A percentile compares a stretch with the other conserved stretches of the same genome.
These are phyloP conservation scores for Ascosphaera acerosa DNA, from an alignment of 2,329 filamentous ascomycete genomes.

Conservation along the genomic window DNA sequence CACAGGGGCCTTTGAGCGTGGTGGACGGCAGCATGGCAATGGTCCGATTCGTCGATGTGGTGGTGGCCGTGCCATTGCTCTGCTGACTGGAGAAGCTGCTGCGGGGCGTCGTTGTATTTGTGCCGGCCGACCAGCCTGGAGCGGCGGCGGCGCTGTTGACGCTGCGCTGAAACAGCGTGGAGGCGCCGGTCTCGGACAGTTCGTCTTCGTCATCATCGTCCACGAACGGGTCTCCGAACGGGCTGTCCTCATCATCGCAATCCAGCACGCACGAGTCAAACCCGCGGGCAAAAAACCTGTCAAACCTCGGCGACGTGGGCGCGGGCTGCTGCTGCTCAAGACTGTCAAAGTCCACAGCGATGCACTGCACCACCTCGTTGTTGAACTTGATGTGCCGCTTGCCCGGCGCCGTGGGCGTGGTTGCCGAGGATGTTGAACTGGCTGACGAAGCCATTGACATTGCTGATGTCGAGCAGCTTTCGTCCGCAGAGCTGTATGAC, in stretches of 20 bases:
- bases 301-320: not conserved
- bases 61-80: conserved; percentile 13
- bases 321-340: conserved; percentile 41
- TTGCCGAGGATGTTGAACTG: conserved; percentile 27
- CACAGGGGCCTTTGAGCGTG: conserved; percentile 44
- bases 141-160: not conserved
- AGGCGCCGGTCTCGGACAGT: conserved; percentile 46
- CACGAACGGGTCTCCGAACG: conserved; percentile 23
- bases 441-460: conserved; percentile 45
- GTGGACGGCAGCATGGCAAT: conserved; percentile 76
- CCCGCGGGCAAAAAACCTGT: not conserved
- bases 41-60: conserved; percentile 23
- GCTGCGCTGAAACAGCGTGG: not conserved
- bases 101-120: conserved; percentile 25
- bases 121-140: not conserved
- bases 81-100: conserved; percentile 36
- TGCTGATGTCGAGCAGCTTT: conserved; percentile 31
- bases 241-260: conserved; percentile 15
- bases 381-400: conserved; percentile 88
- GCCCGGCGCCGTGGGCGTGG: conserved; percentile 1
- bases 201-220: conserved; percentile 33
- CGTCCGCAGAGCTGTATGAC: conserved; percentile 38
- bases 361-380: conserved; percentile 85
- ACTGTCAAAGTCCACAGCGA: conserved; percentile 69
- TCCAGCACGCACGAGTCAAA: conserved; percentile 3